Conservation (phyloP, 73 alveolate species). For the Blepharisma japonicum region DNA sequence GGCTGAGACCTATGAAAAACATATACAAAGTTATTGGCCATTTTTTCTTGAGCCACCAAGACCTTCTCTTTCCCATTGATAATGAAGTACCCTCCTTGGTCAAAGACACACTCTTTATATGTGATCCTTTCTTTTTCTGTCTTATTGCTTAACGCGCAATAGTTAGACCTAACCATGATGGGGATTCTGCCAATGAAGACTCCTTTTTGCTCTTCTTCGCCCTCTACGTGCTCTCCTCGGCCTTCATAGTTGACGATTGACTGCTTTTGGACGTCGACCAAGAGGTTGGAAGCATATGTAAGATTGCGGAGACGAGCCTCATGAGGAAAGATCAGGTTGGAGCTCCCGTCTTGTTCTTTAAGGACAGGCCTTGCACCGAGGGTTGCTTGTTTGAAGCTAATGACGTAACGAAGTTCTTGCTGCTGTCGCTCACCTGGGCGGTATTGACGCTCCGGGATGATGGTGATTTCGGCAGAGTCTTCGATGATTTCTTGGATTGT, state of each 20-base stretch:
- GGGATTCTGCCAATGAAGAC: constrained; percentile 81
- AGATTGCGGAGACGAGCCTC: constrained; percentile 95
- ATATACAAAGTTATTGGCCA: constrained; percentile 96
- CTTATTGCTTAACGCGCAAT: constrained; percentile 65
- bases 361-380: constrained; percentile 69
- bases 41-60: constrained; percentile 96
- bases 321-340: constrained; percentile 70
- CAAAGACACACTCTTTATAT: constrained; percentile 87
- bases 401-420: constrained; percentile 64
- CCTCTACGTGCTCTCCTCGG: constrained; percentile 43
- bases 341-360: constrained; percentile 48
- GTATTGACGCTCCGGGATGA: constrained; percentile 74
- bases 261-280: constrained; percentile 73
- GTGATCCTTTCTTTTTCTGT: constrained; percentile 65
- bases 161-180: constrained; percentile 86
- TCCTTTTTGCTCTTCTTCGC: constrained; percentile 40
- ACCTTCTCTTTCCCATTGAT: constrained; percentile 98
- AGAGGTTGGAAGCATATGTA: constrained; percentile 84
- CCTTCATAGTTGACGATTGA: constrained; percentile 47
- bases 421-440: constrained; percentile 51
- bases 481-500: constrained; percentile 79
- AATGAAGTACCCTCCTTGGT: constrained; percentile 97
- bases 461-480: constrained; percentile 66
- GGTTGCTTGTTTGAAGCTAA: constrained; percentile 68
- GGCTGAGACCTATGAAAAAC: constrained; percentile 90